Base-by-base conservation (phyloP, 75 land plant genomes). In the Pinus tabuliformis region DNA sequence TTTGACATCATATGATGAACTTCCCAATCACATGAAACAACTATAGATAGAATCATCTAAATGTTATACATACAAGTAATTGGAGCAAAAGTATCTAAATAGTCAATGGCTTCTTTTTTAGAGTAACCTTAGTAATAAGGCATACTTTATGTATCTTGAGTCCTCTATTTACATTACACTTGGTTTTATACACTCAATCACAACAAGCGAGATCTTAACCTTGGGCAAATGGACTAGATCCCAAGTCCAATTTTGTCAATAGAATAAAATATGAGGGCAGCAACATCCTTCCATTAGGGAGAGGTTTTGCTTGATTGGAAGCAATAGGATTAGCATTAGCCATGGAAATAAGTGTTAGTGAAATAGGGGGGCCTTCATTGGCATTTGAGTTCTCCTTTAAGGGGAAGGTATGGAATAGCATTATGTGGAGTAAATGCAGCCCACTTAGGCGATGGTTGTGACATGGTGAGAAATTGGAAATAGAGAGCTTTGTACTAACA, bases 61-160 rank as follows among this genome's bases (percentile, higher is more conserved):
- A 77, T 20, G 26, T 1, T 45, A 14, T 42, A 21, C 4, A 63
- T 21, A 17, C 18, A 26, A 33, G 36, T 4, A 12, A 72, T 18
- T 42, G 79, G 59, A 36, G 79, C 59, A 72, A 72, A 78, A 24
- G 58, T 70, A 15, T 78, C 58, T 14, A 56, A 33, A 72, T 0
- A 78, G 58, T 78, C 57, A 22, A 56, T 45, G 18, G 76, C 75
- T 57, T 26, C 24, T 33, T 36, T 26, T 36, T 78, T 30, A 11
- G 61, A 30, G 42, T 2, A 78, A 52, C 76, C 1, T 72, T 57
- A 73, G 79, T 75, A 30, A 72, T 59, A 71, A 78, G 75, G 56
- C 79, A 21, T 24, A 75, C 79, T 58, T 78, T 78, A 54, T 78
- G 56, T 18, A 33, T 15, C 9, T 64, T 28, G 18, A 77, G 8